Base-by-base conservation (phyloP, 371 early-diverging fungal species). In the Mortierella sp. region DNA sequence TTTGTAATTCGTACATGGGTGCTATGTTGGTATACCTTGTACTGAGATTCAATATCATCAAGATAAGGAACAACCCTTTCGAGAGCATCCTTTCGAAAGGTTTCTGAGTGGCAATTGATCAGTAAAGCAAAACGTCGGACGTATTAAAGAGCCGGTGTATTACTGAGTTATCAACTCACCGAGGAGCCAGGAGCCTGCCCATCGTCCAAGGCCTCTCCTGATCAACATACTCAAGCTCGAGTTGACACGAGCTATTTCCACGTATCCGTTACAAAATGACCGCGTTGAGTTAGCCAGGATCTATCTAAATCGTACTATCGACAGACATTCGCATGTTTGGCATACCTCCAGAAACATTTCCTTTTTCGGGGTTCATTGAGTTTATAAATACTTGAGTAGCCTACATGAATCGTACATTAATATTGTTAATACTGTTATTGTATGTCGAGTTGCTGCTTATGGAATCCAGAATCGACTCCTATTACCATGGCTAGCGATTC, bases 171-270 rank as follows among this genome's bases (percentile, higher is more conserved):
- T 12, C 15, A 28, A 28, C 61, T 43, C 68, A 77, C 77, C 72
- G 6, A 77, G 57, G 8, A 77, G 54, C 72, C 68, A 77, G 19
- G 67, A 47, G 1, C 72, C 77, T 15, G 68, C 65, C 77, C 77
- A 77, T 17, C 56, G 54, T 4, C 61, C 77, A 7, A 72, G 72
- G 0, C 68, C 72, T 47, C 68, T 68, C 28, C 77, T 62, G 19
- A 77, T 63, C 61, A 77, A 43, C 2, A 66, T 53, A 3, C 53
- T 68, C 32, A 77, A 68, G 28, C 72, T 77, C n/a, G 31, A 5
- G 51, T 28, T 53, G 4, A 47, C 47, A 47, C 8, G 47, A 47
- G 47, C 47, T 47, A 47, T 47, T n/a, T n/a, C n/a, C n/a, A n/a
- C 47, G 47, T n/a, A 8, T 47, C n/a, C 8, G 47, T 9, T 0